Evolutionary conservation across 2,329 filamentous ascomycete species (phyloP).

Genomic region (Chaetothyriales sp.): DNA sequence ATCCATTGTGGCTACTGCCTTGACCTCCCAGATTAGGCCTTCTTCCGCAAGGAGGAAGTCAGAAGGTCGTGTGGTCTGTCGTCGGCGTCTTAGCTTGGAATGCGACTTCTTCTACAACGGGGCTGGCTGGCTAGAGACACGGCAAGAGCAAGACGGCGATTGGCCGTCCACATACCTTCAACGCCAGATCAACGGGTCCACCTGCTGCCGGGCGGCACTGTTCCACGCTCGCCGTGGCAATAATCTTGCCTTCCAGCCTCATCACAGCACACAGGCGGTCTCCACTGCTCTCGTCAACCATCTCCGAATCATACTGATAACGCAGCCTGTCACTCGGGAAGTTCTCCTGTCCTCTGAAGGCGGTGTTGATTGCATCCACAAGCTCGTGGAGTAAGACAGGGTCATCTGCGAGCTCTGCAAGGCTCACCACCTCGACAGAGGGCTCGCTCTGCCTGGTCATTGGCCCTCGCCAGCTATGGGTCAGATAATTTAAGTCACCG

Average conservation of each 20-base stretch:
- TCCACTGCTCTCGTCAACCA: background rate
- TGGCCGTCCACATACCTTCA: background rate
- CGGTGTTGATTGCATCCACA: background rate
- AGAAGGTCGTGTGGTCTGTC: background rate
- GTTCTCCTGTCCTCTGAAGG: background rate
- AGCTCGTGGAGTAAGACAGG: background rate
- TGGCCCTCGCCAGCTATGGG: no score
- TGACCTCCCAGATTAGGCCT: background rate
- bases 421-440: no score
- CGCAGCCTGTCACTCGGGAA: background rate
- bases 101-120: no score
- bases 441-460: no score
- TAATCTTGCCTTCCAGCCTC: background rate
- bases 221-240: background rate
- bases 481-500: no score
- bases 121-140: no score
- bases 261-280: background rate
- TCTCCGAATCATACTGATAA: background rate
- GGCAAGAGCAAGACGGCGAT: no score
- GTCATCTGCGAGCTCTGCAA: background rate
- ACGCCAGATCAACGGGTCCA: background rate
- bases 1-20: background rate
- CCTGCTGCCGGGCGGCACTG: background rate
- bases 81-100: no score
- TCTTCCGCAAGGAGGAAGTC: background rate